Evolutionary conservation across 768 basidiomycete genomes (phyloP).

Genomic region (Suillus alpinus): DNA sequence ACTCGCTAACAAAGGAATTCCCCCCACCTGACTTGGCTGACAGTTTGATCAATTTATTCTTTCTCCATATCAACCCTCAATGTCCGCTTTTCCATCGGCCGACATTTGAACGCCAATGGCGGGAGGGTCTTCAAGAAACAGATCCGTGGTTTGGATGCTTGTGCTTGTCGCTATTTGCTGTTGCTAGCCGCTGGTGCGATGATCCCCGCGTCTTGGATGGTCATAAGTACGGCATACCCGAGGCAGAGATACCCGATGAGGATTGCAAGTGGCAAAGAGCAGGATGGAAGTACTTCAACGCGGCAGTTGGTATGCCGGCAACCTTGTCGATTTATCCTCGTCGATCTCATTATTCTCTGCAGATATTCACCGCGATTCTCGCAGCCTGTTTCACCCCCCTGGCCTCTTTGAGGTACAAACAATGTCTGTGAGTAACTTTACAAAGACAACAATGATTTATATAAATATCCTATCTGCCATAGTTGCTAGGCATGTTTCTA

Average conservation of each 20-base stretch:
- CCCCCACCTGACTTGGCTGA: conserved; percentile 63
- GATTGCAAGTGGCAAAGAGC: conserved; percentile 49
- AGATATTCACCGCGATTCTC: conserved; percentile 52
- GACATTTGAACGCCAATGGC: conserved; percentile 64
- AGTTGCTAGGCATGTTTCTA: conserved; percentile 58
- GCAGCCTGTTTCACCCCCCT: conserved; percentile 53
- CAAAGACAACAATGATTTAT: background rate
- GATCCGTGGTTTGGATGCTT: conserved; percentile 61
- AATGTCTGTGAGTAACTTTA: conserved; percentile 39
- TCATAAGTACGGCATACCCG: conserved; percentile 21
- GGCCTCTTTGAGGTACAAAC: conserved; percentile 64
- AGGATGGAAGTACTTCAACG: conserved; percentile 60
- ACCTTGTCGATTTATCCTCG: background rate
- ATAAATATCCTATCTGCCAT: conserved; percentile 11
- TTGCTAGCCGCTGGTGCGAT: conserved; percentile 64
- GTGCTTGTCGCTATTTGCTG: conserved; percentile 64
- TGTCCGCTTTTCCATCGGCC: conserved; percentile 71
- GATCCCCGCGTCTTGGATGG: conserved; percentile 56
- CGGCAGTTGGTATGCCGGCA: conserved; percentile 44
- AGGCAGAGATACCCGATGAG: conserved; percentile 22
- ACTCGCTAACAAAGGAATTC: conserved; percentile 42
- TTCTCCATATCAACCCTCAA: conserved; percentile 54
- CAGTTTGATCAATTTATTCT: conserved; percentile 65
- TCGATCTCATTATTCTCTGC: conserved; percentile 9
- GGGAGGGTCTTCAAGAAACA: conserved; percentile 47